Evolutionary conservation across 2,329 filamentous ascomycete genomes (phyloP), one percentile per base, ranked within the genome.

Genomic region (Myriangium duriaei): DNA sequence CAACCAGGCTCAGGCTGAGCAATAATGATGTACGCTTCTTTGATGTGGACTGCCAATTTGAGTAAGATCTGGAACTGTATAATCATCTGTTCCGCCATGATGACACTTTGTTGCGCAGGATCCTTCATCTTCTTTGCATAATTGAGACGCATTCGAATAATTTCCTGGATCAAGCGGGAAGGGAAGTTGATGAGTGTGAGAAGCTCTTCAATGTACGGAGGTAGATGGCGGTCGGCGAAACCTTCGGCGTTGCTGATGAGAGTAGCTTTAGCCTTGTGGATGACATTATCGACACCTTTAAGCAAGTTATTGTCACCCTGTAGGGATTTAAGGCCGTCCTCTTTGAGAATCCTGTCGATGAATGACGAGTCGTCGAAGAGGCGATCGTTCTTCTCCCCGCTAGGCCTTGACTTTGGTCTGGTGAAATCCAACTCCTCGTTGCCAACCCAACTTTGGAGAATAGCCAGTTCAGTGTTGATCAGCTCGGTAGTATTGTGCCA

Each of bases 1-100:
- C 91, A 98, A 32, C 91, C 88, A 13, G 81, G 76, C 57, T 96
- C 82, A 1, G 86, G 81, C 48, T 84, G 76, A 14, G 86, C 84
- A 36, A 96, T 85, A 16, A 75, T 67, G 24, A 82, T 70, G 54
- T 94, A 95, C 47, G 88, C 82, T 51, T 81, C 74, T 60, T 96
- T 98, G 61, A 96, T 94, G 45, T 80, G 74, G 43, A 93, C 87
- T 19, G 91, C 88, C 47, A 96, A 77, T 52, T 83, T 86, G 46
- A 98, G 75, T 39, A 96, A 66, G 31, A 95, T 83, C 59, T 93
- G 87, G 50, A 98, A 96, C 54, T 98, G 91, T 0, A 82, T 72
- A 45, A 98, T 95, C 83, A 96, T 93, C 61, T 96, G 88, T 55
- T 96, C 87, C 43, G 92, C 83, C 71, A 98, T 85, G 65, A 98